phyloP scores from a whole-genome alignment of 2,329 filamentous ascomycete species.

The Huntiella bhutanensis region DNA sequence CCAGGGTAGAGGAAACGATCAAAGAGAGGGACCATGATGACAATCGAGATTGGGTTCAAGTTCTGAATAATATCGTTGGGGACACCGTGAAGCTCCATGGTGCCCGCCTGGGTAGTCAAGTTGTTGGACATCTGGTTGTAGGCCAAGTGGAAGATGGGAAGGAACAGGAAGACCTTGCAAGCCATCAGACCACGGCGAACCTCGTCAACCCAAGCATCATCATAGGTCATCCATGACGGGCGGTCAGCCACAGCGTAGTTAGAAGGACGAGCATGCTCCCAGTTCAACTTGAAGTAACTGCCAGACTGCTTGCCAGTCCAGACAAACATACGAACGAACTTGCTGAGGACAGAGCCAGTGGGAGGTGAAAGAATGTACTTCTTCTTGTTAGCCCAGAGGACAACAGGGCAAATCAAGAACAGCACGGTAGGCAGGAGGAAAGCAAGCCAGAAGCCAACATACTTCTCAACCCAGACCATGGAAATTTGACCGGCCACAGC shows the following conservation, averaged over 20 bases:
- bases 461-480: constrained; percentile 60
- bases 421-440: constrained; percentile 48
- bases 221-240: constrained; percentile 61
- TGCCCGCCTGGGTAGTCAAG: constrained; percentile 43
- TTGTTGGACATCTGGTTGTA: constrained; percentile 44
- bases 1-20: constrained; percentile 51
- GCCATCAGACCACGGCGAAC: constrained; percentile 50
- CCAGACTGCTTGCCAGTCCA: constrained; percentile 45
- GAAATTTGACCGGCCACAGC: constrained; percentile 38
- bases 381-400: constrained; percentile 41
- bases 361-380: constrained; percentile 45
- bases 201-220: constrained; percentile 69
- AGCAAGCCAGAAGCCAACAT: constrained; percentile 56
- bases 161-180: constrained; percentile 52
- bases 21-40: constrained; percentile 55
- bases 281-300: constrained; percentile 44
- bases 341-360: constrained; percentile 51
- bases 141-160: constrained; percentile 42
- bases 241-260: constrained; percentile 33
- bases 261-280: constrained; percentile 51
- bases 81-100: constrained; percentile 48
- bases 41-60: constrained; percentile 54
- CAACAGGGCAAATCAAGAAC: constrained; percentile 41
- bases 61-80: constrained; percentile 66
- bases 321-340: constrained; percentile 41